Evolutionary conservation across 1,284 basidiomycete genomes (phyloP).

Genomic region (Ustilago esculenta): DNA sequence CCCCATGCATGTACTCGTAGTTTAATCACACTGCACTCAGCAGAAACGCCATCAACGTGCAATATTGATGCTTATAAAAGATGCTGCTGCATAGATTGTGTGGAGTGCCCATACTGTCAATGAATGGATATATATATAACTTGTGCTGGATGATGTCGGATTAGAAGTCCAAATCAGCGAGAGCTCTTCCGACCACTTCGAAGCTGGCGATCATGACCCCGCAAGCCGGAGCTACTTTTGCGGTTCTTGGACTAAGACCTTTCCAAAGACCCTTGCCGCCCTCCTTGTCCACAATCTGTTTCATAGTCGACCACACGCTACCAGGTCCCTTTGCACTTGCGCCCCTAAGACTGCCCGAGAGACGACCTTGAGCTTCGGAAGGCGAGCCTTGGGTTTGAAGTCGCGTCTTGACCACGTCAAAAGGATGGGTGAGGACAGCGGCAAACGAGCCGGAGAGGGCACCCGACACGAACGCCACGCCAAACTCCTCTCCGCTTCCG

Average conservation of each 20-base stretch:
- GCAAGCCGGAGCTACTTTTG: conserved; percentile 98
- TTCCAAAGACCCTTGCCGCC: conserved; percentile 82
- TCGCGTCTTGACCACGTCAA: conserved; percentile 94
- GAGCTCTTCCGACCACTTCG: conserved; percentile 73
- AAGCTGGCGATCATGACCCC: conserved; percentile 97
- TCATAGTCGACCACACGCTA: conserved; percentile 69
- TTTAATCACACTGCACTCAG: no score
- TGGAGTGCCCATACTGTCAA: no score
- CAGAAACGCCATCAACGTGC: no score
- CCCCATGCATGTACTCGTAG: no score
- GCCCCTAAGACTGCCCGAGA: conserved; percentile 4
- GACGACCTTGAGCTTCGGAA: not conserved
- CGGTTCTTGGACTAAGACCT: conserved; percentile 85
- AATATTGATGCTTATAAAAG: no score
- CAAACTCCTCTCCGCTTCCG: conserved; percentile 72
- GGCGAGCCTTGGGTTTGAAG: conserved; percentile 72
- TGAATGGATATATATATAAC: no score
- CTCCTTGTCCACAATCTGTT: conserved; percentile 80
- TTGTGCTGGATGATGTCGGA: no score
- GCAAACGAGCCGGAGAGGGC: conserved; percentile 74
- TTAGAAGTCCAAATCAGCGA: conserved; percentile 42
- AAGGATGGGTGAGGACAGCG: conserved; percentile 90
- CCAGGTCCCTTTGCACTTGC: not conserved
- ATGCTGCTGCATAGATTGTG: no score
- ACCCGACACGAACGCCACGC: conserved; percentile 82